Evolutionary conservation across 148 eudicot genomes (phyloP), one percentile per base, ranked within the genome.

Genomic region (Tetragonia tetragonoides): DNA sequence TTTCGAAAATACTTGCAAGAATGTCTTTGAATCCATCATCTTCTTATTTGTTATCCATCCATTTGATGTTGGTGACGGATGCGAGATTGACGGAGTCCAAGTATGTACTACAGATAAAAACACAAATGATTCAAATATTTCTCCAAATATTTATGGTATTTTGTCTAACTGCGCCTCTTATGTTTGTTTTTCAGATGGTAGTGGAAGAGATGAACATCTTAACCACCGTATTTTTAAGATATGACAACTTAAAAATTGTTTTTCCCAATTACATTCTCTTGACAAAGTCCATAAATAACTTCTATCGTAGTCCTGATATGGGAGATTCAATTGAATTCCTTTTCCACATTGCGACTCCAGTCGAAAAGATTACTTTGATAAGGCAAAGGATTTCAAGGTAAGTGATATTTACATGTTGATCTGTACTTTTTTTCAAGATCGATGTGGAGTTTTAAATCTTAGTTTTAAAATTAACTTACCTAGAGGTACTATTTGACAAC

Each of bases 131-230:
- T 68, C 18, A 68, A 40, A 20, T 44, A 49, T 67, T 10, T 6
- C 15, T 40, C 7, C 6, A 57, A 1, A 15, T n/a, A 24, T 67
- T 34, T 15, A 73, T 34, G 41, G 18, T 1, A 3, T 49, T n/a
- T 74, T 49, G 10, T 38, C 10, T 64, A 62, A 56, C 44, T 53
- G 65, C 15, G 1, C 4, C n/a, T 23, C 9, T 40, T 7, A 0
- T 10, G 42, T 6, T 65, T 21, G 3, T 11, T 38, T 77, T 85
- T 42, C 90, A 93, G 97, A 81, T 93, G 95, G 49, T 87, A 9
- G 97, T 93, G 60, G 97, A 93, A 80, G 97, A 93, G 81, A 93
- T 93, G 97, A 93, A 93, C 79, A 93, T 93, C 41, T 72, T 91
- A 68, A 91, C 86, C 6, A 90, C 97, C 0, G 82, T 89, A 3